A percentile compares a stretch with the other conserved stretches of the same genome.
phyloP scores from a whole-genome alignment of 805 yeast genomes.

The Clavispora vitiphila region DNA sequence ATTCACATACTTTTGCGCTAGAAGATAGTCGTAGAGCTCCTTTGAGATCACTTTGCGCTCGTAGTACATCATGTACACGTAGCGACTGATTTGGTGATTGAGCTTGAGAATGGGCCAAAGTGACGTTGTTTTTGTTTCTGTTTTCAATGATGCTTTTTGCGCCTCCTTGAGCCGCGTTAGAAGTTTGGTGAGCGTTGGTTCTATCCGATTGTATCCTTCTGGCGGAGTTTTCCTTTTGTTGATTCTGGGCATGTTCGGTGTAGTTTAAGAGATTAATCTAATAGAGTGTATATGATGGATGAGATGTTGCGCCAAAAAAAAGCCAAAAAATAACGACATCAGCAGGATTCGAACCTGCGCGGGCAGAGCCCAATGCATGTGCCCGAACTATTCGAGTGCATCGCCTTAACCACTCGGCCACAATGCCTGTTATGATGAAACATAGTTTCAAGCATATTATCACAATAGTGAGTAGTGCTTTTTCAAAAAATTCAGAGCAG shows the following conservation, averaged over 20 bases:
- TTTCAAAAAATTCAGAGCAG: too few species aligned
- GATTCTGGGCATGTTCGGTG: constrained; percentile 7
- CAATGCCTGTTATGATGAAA: constrained; percentile 18
- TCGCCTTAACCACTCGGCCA: constrained; percentile 43
- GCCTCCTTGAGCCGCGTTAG: constrained; percentile 52
- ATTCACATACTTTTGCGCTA: constrained; percentile 64
- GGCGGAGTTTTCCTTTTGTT: constrained; percentile 44
- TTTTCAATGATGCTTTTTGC: constrained; percentile 27
- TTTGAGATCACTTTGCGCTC: constrained; percentile 61
- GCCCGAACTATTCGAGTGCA: constrained; percentile 30
- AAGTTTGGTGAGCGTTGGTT: constrained; percentile 60
- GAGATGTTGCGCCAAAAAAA: background rate
- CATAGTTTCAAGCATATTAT: too few species aligned
- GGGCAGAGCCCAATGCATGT: constrained; percentile 38
- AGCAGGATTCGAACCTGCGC: constrained; percentile 46
- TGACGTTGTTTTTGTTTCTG: constrained; percentile 46
- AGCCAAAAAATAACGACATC: constrained; percentile 31
- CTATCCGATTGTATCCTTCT: constrained; percentile 64
- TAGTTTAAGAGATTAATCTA: too few species aligned
- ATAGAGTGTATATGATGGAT: too few species aligned
- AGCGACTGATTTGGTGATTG: constrained; percentile 72
- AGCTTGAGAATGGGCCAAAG: constrained; percentile 67
- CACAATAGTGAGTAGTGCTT: too few species aligned
- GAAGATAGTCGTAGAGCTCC: constrained; percentile 68
- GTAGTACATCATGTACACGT: constrained; percentile 69